Evolutionary conservation across 2,329 filamentous ascomycete species (phyloP).

Genomic region (Dothideomycetidae sp.): DNA sequence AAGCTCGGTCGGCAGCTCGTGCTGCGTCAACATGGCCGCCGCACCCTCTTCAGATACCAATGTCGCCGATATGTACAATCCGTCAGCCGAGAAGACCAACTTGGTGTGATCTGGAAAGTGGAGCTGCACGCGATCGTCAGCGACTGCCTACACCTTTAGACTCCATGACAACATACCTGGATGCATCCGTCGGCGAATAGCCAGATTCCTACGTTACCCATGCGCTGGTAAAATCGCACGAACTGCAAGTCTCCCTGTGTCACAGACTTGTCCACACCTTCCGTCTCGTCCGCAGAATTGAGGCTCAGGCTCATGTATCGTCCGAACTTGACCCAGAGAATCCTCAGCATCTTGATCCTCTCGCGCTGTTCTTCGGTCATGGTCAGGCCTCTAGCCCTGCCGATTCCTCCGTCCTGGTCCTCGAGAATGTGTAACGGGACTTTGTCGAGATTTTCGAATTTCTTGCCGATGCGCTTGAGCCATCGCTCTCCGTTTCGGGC

Average conservation of each 20-base stretch:
- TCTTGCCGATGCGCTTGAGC: conserved; percentile 36
- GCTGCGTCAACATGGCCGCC: conserved; percentile 47
- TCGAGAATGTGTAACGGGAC: conserved; percentile 56
- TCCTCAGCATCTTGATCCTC: conserved; percentile 44
- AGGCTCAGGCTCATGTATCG: conserved; percentile 47
- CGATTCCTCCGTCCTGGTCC: conserved; percentile 51
- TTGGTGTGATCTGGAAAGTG: conserved; percentile 86
- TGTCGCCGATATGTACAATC: conserved; percentile 65
- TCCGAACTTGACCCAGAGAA: conserved; percentile 53
- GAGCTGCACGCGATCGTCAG: conserved; percentile 38
- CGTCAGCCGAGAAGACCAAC: conserved; percentile 59
- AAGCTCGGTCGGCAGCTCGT: conserved; percentile 48
- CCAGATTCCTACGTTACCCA: conserved; percentile 71
- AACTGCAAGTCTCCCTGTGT: conserved; percentile 25
- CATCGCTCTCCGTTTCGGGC: conserved; percentile 58
- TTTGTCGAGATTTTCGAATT: conserved; percentile 42
- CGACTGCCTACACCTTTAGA: neutral
- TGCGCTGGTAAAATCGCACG: conserved; percentile 68
- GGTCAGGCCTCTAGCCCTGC: conserved; percentile 8
- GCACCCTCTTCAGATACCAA: conserved; percentile 60
- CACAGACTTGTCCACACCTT: conserved; percentile 19
- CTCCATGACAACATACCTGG: conserved; percentile 37
- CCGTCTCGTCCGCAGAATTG: conserved; percentile 22
- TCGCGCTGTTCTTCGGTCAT: conserved; percentile 14
- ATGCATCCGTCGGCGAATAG: conserved; percentile 67